Evolutionary conservation across 345 rosid species (phyloP).

Genomic region (Populus ilicifolia): DNA sequence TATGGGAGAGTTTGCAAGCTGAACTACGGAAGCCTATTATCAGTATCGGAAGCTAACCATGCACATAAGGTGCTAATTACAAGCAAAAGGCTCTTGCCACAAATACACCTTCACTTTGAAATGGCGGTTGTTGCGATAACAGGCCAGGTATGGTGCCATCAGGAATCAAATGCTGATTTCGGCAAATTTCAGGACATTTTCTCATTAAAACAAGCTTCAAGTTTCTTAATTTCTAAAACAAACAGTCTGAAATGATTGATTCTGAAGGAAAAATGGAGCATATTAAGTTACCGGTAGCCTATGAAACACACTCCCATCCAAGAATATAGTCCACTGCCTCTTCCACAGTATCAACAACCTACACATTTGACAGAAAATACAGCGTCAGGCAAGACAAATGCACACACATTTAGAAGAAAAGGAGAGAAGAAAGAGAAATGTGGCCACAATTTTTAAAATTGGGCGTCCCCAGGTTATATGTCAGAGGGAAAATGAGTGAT

Average conservation of each 20-base stretch:
- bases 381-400: background rate
- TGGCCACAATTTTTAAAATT: background rate
- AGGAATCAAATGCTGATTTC: background rate
- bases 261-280: background rate
- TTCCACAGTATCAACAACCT: slow-evolving; percentile 49
- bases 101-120: background rate
- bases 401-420: background rate
- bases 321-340: slow-evolving; percentile 48
- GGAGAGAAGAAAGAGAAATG: background rate
- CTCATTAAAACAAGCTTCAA: background rate
- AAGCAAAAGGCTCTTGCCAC: background rate
- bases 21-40: too few relatives aligned
- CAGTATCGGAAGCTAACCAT: background rate
- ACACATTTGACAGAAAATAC: slow-evolving; percentile 1
- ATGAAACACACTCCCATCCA: slow-evolving; percentile 25
- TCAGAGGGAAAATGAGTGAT: background rate
- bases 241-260: background rate
- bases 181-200: background rate
- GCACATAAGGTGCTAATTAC: background rate
- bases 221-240: background rate
- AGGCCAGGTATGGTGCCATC: background rate
- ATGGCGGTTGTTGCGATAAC: background rate
- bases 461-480: background rate
- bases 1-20: background rate
- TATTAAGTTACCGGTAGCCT: background rate